Percentiles rank a stretch among this genome's conserved stretches.
phyloP scores from a whole-genome alignment of 2,329 filamentous ascomycete species.

The Leptodontidium sp. region DNA sequence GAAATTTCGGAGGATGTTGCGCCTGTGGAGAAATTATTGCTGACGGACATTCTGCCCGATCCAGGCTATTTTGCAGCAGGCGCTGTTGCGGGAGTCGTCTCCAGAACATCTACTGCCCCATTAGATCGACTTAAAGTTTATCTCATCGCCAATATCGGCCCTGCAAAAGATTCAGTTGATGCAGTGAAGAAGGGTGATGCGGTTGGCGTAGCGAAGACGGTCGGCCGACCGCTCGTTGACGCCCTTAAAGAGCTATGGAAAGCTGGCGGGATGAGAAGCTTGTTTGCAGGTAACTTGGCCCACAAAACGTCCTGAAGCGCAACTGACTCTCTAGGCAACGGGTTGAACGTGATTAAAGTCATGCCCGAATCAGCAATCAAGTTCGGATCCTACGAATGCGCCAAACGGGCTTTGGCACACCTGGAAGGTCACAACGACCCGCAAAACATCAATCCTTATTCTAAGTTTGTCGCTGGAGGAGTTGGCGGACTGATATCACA shows the following conservation, averaged over 20 bases:
- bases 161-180: slow-evolving; percentile 62
- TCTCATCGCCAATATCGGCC: slow-evolving; percentile 87
- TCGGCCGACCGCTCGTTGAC: slow-evolving; percentile 72
- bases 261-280: slow-evolving; percentile 84
- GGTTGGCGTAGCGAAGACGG: slow-evolving; percentile 69
- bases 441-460: slow-evolving; percentile 79
- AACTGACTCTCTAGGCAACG: slow-evolving; percentile 72
- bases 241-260: slow-evolving; percentile 83
- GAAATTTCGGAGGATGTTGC: slow-evolving; percentile 31
- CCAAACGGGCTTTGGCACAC: slow-evolving; percentile 85
- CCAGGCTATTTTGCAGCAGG: slow-evolving; percentile 96
- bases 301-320: slow-evolving; percentile 23
- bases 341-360: slow-evolving; percentile 95
- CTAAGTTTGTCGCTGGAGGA: slow-evolving; percentile 91
- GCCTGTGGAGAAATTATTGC: slow-evolving; percentile 40
- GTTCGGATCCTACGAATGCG: slow-evolving; percentile 96
- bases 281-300: slow-evolving; percentile 81
- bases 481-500: slow-evolving; percentile 94
- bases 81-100: slow-evolving; percentile 92
- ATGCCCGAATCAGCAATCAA: slow-evolving; percentile 99
- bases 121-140: slow-evolving; percentile 98
- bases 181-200: slow-evolving; percentile 77
- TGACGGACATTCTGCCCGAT: slow-evolving; percentile 67
- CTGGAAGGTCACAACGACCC: slow-evolving; percentile 90
- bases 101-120: slow-evolving; percentile 92